A percentile compares a stretch with the other conserved stretches of the same genome.
phyloP scores from a whole-genome alignment of 306 rosid genomes.

The Ceratonia siliqua region DNA sequence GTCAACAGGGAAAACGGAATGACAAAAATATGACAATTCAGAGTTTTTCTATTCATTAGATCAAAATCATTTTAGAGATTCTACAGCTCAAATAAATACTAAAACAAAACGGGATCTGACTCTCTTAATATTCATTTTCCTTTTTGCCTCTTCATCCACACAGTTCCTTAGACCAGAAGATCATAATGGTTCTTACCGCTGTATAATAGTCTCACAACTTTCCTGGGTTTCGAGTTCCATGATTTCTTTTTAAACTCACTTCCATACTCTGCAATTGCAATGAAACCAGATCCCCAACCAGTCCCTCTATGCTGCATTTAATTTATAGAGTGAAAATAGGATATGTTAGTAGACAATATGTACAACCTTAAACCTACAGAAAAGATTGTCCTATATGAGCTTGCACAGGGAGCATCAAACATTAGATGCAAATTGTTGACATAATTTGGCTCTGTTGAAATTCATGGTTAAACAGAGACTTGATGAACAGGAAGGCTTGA shows the following conservation, averaged over 20 bases:
- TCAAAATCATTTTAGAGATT: background rate
- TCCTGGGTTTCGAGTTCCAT: constrained; percentile 48
- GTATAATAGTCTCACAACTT: constrained; percentile 75
- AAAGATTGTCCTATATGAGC: constrained; percentile 4
- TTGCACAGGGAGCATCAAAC: background rate
- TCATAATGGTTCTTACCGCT: constrained; percentile 94
- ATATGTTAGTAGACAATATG: constrained; percentile 19
- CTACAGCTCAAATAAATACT: background rate
- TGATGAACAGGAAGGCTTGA: background rate
- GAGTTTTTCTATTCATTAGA: background rate
- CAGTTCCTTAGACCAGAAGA: constrained; percentile 64
- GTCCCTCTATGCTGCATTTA: constrained; percentile 70
- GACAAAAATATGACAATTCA: background rate
- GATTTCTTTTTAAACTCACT: constrained; percentile 65
- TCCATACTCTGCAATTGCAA: constrained; percentile 92
- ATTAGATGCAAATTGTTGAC: background rate
- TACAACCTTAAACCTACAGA: background rate
- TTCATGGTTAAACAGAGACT: background rate
- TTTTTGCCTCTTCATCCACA: background rate
- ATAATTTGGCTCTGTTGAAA: background rate
- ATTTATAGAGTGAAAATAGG: constrained; percentile 23
- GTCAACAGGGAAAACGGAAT: background rate
- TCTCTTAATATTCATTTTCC: background rate
- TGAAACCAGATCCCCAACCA: constrained; percentile 74
- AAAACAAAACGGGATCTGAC: constrained; percentile 25